phyloP scores from a whole-genome alignment of 2,329 filamentous ascomycete species.

The Aschersonia sp. region DNA sequence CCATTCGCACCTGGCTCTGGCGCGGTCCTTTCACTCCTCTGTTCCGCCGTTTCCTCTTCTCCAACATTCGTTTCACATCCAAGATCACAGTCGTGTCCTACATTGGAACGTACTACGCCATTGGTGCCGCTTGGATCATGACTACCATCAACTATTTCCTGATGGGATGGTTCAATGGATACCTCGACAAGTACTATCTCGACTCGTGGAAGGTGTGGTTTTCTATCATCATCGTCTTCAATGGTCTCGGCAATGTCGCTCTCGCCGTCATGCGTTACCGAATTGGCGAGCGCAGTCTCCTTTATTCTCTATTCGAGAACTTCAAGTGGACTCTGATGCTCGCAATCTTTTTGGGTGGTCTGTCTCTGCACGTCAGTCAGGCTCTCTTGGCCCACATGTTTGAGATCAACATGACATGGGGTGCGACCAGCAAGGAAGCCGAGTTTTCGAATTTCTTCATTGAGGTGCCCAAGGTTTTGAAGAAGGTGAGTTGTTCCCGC shows the following conservation, averaged over 20 bases:
- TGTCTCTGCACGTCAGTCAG: conserved; percentile 68
- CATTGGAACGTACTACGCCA: conserved; percentile 69
- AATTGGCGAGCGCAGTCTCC: conserved; percentile 45
- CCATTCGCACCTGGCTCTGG: conserved; percentile 56
- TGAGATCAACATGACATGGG: conserved; percentile 76
- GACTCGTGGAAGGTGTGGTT: conserved; percentile 72
- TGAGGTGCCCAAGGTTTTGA: conserved; percentile 65
- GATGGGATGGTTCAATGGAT: conserved; percentile 62
- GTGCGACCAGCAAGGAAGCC: conserved; percentile 69
- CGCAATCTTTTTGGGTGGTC: conserved; percentile 69
- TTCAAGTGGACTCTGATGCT: conserved; percentile 63
- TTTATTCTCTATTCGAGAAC: conserved; percentile 44
- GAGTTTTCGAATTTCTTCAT: conserved; percentile 76
- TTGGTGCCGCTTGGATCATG: conserved; percentile 61
- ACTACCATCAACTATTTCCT: conserved; percentile 63
- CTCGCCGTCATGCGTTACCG: conserved; percentile 62
- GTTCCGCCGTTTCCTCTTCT: conserved; percentile 60
- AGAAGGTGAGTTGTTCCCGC: conserved; percentile 43
- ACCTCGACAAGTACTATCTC: conserved; percentile 67
- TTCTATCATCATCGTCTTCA: conserved; percentile 66
- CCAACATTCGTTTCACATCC: conserved; percentile 58
- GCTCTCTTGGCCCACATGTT: conserved; percentile 74
- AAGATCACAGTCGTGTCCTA: conserved; percentile 67
- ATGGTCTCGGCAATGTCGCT: conserved; percentile 57
- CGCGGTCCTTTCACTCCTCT: conserved; percentile 66